Conservation (phyloP, 169 alveolate species). For the Eimeria acervulina region DNA sequence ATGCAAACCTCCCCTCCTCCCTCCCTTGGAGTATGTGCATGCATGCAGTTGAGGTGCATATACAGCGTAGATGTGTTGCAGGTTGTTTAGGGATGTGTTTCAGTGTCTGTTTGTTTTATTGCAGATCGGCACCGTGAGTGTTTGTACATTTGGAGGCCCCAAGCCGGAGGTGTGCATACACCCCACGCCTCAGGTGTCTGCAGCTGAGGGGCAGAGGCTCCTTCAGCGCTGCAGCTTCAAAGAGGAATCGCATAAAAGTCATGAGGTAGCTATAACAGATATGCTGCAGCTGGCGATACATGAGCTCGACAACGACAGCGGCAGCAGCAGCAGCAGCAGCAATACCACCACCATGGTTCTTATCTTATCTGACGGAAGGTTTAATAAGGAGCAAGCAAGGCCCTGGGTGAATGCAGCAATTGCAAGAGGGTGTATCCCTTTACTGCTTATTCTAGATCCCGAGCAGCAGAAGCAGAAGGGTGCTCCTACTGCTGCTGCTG, state of each 20-base stretch:
- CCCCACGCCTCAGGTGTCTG: slow-evolving; percentile 82
- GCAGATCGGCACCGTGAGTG: slow-evolving; percentile 81
- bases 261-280: slow-evolving; percentile 85
- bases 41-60: neutral
- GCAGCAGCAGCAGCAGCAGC: slow-evolving; percentile 84
- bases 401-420: slow-evolving; percentile 92
- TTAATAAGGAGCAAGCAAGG: slow-evolving; percentile 94
- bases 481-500: neutral
- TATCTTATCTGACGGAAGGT: slow-evolving; percentile 96
- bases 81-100: neutral
- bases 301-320: slow-evolving; percentile 84
- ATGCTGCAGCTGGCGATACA: slow-evolving; percentile 90
- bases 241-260: slow-evolving; percentile 85
- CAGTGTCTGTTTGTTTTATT: neutral
- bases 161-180: slow-evolving; percentile 82
- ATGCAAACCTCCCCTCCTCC: neutral
- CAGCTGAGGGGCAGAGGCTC: slow-evolving; percentile 84
- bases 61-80: neutral
- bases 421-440: slow-evolving; percentile 90
- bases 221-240: slow-evolving; percentile 83
- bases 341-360: slow-evolving; percentile 88
- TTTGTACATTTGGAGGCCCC: slow-evolving; percentile 81
- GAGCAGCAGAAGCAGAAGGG: slow-evolving; percentile 78
- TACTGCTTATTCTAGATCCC: slow-evolving; percentile 92
- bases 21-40: neutral